Evolutionary conservation across 2,329 filamentous ascomycete species (phyloP).

Genomic region (Fusarium staphyleae): DNA sequence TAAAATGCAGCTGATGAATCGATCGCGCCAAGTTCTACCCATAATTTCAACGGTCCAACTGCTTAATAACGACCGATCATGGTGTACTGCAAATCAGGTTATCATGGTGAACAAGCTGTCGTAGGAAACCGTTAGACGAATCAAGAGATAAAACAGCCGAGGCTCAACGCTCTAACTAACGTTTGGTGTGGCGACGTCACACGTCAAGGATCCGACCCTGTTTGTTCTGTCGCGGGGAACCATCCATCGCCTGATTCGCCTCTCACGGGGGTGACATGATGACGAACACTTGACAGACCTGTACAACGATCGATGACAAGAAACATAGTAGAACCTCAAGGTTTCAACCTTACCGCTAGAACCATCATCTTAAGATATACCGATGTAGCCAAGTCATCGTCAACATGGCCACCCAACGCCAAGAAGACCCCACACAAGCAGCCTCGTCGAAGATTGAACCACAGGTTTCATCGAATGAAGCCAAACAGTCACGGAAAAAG

Average conservation of each 20-base stretch:
- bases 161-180: constrained; percentile 4
- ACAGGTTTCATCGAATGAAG: constrained; percentile 1
- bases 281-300: constrained; percentile 27
- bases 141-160: constrained; percentile 10
- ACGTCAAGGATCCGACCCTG: constrained; percentile 35
- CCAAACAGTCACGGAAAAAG: constrained; percentile 7
- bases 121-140: neutral
- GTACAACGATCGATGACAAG: constrained; percentile 6
- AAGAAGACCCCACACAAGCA: constrained; percentile 11
- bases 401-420: constrained; percentile 16
- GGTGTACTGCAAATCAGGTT: no score
- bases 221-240: constrained; percentile 35
- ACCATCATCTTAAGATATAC: neutral
- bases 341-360: neutral
- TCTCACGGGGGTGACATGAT: constrained; percentile 33
- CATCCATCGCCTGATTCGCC: constrained; percentile 32
- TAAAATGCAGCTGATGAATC: no score
- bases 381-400: neutral
- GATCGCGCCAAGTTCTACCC: no score
- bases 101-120: neutral
- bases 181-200: constrained; percentile 35
- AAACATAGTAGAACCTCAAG: constrained; percentile 1
- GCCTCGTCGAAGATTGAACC: constrained; percentile 8
- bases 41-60: no score
- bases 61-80: no score